These are phyloP conservation scores for Lotmaria passim DNA, from an alignment of 208 protist species.

Conservation along the genomic window DNA sequence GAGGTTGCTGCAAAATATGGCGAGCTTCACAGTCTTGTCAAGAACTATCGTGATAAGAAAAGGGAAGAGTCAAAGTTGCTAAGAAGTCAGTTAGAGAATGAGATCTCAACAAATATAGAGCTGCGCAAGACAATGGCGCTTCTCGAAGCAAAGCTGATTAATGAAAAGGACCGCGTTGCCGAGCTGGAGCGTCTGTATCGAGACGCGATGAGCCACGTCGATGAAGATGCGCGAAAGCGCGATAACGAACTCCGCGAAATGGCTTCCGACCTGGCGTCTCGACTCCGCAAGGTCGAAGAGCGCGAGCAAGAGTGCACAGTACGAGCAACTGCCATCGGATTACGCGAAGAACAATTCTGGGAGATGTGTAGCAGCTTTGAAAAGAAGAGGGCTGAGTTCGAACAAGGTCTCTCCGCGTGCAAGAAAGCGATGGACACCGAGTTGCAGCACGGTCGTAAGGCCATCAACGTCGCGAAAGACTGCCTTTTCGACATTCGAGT, in stretches of 20 bases:
- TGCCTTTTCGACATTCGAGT: not conserved
- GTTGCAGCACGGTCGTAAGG: constrained; percentile 8
- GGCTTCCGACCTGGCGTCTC: not conserved
- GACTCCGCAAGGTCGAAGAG: constrained; percentile 12
- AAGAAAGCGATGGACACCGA: constrained; percentile 8
- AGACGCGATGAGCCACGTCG: not conserved
- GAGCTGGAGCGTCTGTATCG: not conserved
- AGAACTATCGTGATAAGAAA: constrained; percentile 20
- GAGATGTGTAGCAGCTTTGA: constrained; percentile 7
- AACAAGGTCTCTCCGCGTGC: constrained; percentile 2
- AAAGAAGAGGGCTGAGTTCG: constrained; percentile 5
- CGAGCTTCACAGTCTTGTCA: constrained; percentile 30
- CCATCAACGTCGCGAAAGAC: not conserved
- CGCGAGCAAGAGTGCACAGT: constrained; percentile 13
- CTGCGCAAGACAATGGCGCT: constrained; percentile 28
- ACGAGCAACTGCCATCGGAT: not conserved
- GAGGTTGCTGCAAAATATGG: constrained; percentile 9
- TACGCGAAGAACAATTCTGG: constrained; percentile 19
- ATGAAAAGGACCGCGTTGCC: not conserved
- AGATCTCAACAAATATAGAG: constrained; percentile 20
- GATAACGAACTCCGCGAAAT: constrained; percentile 2
- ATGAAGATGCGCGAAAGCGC: not conserved
- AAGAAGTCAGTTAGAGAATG: constrained; percentile 14
- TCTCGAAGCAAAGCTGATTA: constrained; percentile 15
- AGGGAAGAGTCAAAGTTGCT: constrained; percentile 12